Percentiles rank a stretch among this genome's conserved stretches.
Conservation (phyloP, 768 basidiomycete genomes). For the Chalciporus piperatus region DNA sequence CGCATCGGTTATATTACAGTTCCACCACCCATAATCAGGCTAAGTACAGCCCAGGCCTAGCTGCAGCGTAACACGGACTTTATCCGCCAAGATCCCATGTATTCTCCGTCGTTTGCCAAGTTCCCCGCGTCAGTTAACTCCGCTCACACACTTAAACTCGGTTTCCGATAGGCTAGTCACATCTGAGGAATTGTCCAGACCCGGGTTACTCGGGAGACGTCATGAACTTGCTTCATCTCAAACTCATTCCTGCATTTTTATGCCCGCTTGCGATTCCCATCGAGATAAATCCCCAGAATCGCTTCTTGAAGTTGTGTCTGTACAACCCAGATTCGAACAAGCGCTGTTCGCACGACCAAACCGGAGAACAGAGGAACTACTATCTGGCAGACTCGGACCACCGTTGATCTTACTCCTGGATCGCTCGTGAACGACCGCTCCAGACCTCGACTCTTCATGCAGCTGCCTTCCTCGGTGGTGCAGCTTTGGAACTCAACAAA, state of each 20-base stretch:
- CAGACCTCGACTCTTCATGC: conserved; percentile 15
- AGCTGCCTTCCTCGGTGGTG: conserved; percentile 20
- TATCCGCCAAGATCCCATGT: not conserved
- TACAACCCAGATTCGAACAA: conserved; percentile 8
- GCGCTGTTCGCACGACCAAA: conserved; percentile 7
- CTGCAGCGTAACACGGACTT: not conserved
- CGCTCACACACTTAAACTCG: conserved; percentile 12
- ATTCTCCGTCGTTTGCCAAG: not conserved
- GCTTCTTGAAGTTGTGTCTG: conserved; percentile 12
- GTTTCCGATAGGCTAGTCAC: not conserved
- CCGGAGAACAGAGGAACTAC: conserved; percentile 1
- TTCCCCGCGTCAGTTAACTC: conserved; percentile 4
- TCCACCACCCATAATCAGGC: conserved; percentile 29
- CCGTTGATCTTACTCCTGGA: conserved; percentile 6
- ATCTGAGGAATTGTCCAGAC: conserved; percentile 1
- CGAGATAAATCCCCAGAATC: conserved; percentile 1
- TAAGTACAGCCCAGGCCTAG: not conserved
- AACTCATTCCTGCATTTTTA: not conserved
- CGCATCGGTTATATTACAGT: conserved; percentile 82
- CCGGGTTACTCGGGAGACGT: conserved; percentile 11
- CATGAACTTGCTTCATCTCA: not conserved
- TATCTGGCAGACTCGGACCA: conserved; percentile 2
- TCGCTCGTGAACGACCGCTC: conserved; percentile 1
- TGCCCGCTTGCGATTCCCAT: conserved; percentile 11
- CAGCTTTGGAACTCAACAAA: conserved; percentile 7